These are phyloP conservation scores for Pleurotus eryngii DNA, from an alignment of 768 basidiomycete species.

Conservation along the genomic window DNA sequence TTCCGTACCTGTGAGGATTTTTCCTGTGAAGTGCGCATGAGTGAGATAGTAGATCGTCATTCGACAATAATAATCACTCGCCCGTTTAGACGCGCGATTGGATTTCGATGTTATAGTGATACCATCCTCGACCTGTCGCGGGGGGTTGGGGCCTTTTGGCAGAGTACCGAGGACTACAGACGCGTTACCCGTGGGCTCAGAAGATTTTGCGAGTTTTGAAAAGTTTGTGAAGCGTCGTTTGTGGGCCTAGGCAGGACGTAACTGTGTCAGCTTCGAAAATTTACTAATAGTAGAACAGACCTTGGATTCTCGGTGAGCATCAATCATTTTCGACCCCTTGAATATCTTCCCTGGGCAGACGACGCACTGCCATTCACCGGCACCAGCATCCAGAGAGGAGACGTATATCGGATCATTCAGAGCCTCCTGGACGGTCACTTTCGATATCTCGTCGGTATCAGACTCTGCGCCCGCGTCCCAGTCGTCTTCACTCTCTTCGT, in stretches of 20 bases:
- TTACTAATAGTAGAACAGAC: conserved; percentile 37
- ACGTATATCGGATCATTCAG: conserved; percentile 63
- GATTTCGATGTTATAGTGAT: conserved; percentile 27
- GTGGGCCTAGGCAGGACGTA: conserved; percentile 44
- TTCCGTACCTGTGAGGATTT: conserved; percentile 27
- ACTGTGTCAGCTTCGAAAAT: too few relatives aligned
- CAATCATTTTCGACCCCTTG: conserved; percentile 53
- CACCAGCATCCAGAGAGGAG: conserved; percentile 52
- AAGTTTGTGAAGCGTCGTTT: conserved; percentile 56
- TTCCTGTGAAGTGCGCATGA: conserved; percentile 1
- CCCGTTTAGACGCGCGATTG: conserved; percentile 64
- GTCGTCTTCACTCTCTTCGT: conserved; percentile 17
- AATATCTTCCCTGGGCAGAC: conserved; percentile 73
- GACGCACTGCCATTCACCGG: conserved; percentile 56
- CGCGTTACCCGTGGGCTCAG: conserved; percentile 44
- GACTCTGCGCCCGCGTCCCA: conserved; percentile 10
- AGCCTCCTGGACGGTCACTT: conserved; percentile 55
- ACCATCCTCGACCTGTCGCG: conserved; percentile 12
- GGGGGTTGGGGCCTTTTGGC: conserved; percentile 1
- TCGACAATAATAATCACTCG: conserved; percentile 21
- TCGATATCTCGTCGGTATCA: conserved; percentile 29
- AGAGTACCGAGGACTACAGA: conserved; percentile 19
- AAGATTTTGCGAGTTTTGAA: conserved; percentile 32
- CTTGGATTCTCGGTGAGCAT: conserved; percentile 57
- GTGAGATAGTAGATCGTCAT: neutral